A percentile compares a stretch with the other conserved stretches of the same genome.
phyloP scores from a whole-genome alignment of 306 rosid genomes.

The Mimosa bimucronata region DNA sequence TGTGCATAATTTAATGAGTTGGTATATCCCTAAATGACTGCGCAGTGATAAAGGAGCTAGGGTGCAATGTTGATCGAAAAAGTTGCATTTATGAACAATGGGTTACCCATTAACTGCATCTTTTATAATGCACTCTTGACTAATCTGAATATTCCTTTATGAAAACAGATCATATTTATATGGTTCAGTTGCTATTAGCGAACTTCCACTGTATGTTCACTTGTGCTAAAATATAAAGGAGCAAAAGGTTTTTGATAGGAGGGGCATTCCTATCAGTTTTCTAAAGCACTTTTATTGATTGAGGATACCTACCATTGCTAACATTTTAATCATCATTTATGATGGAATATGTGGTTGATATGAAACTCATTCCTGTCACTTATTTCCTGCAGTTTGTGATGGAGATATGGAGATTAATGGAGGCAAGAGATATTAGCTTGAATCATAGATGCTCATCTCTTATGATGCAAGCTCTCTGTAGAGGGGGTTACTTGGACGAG shows the following conservation, averaged over 20 bases:
- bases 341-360: conserved; percentile 14
- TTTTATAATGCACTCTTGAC: not conserved
- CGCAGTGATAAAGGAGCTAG: no score
- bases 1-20: not conserved
- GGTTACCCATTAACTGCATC: conserved; percentile 19
- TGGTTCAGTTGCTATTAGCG: conserved; percentile 18
- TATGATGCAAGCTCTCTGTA: conserved; percentile 68
- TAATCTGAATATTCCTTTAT: conserved; percentile 2
- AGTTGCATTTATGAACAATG: conserved; percentile 22
- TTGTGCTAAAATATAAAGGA: conserved; percentile 24
- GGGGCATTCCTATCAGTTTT: no score
- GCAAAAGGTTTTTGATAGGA: conserved; percentile 1
- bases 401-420: conserved; percentile 84
- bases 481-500: conserved; percentile 75
- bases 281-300: conserved; percentile 7
- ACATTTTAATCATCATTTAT: conserved; percentile 19
- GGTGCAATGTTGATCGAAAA: no score
- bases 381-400: conserved; percentile 69
- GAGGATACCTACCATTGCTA: conserved; percentile 21
- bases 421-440: conserved; percentile 54
- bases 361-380: conserved; percentile 25
- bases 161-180: conserved; percentile 15
- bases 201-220: conserved; percentile 1
- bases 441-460: conserved; percentile 53
- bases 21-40: no score